Conservation (phyloP, 306 rosid genomes). For the Corylus heterophylla region DNA sequence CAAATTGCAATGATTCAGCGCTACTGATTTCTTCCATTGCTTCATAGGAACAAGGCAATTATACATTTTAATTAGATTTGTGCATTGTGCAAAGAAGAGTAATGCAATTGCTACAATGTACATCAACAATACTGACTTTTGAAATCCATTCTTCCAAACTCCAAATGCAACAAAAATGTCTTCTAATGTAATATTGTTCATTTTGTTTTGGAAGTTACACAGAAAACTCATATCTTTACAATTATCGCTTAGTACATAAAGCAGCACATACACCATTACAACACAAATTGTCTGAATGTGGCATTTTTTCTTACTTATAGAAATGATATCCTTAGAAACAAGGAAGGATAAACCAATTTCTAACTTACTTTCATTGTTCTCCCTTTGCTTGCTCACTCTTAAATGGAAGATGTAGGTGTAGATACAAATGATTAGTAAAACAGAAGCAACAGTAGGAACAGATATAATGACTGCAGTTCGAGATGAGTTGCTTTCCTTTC, state of each 20-base stretch:
- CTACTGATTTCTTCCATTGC: neutral
- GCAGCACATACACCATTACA: no score
- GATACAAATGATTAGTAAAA: neutral
- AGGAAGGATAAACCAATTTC: neutral
- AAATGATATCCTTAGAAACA: no score
- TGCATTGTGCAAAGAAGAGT: neutral
- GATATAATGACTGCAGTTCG: neutral
- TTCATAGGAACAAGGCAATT: neutral
- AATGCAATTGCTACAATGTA: no score
- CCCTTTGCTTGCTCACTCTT: neutral
- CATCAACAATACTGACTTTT: no score
- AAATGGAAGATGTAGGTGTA: neutral
- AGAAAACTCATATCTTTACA: neutral
- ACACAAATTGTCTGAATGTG: no score
- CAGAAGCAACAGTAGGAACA: neutral
- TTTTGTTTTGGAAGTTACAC: neutral
- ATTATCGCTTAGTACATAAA: neutral
- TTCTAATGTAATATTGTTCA: no score
- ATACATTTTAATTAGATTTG: neutral
- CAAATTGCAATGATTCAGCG: constrained; percentile 14
- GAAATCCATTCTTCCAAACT: no score
- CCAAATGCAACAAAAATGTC: no score
- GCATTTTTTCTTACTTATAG: no score
- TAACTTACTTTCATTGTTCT: neutral
- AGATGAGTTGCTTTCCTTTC: neutral